Percentiles rank a stretch among this genome's conserved stretches.
phyloP scores from a whole-genome alignment of 2,329 filamentous ascomycete genomes.

The Hypoxylon sp. region DNA sequence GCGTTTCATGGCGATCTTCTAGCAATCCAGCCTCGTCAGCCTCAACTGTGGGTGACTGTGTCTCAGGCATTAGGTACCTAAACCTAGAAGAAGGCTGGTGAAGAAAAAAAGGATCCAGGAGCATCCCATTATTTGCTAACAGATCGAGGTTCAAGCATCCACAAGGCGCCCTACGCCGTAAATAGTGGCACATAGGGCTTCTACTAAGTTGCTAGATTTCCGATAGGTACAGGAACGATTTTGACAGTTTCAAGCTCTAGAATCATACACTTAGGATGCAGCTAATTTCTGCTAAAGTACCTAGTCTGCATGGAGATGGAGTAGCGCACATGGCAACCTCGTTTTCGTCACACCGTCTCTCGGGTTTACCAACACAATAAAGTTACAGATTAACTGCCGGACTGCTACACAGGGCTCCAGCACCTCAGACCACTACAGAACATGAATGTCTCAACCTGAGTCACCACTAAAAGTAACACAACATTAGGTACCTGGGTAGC shows the following conservation, averaged over 20 bases:
- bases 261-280: slow-evolving; percentile 25
- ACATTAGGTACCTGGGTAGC: slow-evolving; percentile 4
- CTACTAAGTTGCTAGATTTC: slow-evolving; percentile 24
- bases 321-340: slow-evolving; percentile 41
- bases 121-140: slow-evolving; percentile 14
- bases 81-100: slow-evolving; percentile 22
- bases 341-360: slow-evolving; percentile 36
- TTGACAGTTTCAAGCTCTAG: slow-evolving; percentile 29
- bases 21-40: slow-evolving; percentile 39
- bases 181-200: slow-evolving; percentile 27
- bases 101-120: slow-evolving; percentile 18
- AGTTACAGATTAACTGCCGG: slow-evolving; percentile 31
- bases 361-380: slow-evolving; percentile 31
- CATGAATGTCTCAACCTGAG: slow-evolving; percentile 40
- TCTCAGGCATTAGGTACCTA: slow-evolving; percentile 30
- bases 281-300: slow-evolving; percentile 28
- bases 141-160: slow-evolving; percentile 30
- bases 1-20: slow-evolving; percentile 26
- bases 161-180: slow-evolving; percentile 25
- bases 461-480: slow-evolving; percentile 22
- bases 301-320: slow-evolving; percentile 6
- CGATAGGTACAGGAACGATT: slow-evolving; percentile 26
- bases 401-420: too few relatives aligned
- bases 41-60: slow-evolving; percentile 21
- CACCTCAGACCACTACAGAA: slow-evolving; percentile 13